Evolutionary conservation across 169 alveolate genomes (phyloP).

Genomic region (Plasmodium reichenowi): DNA sequence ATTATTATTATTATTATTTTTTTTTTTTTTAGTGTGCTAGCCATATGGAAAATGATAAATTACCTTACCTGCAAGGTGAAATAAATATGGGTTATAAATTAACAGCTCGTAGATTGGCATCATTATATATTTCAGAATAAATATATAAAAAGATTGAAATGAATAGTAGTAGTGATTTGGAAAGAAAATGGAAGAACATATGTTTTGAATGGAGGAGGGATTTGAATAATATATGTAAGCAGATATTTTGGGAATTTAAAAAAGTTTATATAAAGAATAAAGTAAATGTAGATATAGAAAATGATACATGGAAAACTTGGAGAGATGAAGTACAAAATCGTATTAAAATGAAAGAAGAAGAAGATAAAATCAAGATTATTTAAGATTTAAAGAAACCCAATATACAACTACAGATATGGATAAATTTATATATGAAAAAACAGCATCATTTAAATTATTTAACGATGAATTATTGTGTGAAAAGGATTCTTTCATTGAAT

Average conservation of each 20-base stretch:
- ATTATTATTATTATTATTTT: no score
- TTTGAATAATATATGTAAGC: conserved; percentile 1
- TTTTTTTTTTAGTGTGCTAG: no score
- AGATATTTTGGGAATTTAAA: conserved; percentile 27
- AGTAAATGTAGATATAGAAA: conserved; percentile 8
- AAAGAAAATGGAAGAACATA: conserved; percentile 12
- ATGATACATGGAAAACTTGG: conserved; percentile 5
- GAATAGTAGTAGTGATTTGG: neutral
- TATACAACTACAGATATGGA: no score
- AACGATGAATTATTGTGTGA: no score
- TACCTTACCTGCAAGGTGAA: no score
- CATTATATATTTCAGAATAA: neutral
- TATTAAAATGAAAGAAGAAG: neutral
- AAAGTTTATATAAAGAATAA: conserved; percentile 8
- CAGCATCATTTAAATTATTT: no score
- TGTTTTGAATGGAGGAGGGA: neutral
- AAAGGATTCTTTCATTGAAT: no score
- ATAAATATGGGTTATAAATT: no score
- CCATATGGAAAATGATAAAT: no score
- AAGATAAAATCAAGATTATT: conserved; percentile 7
- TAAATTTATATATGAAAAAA: no score
- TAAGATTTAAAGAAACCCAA: neutral
- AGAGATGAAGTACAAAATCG: neutral
- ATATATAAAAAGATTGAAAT: neutral
- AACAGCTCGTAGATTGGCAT: no score